These are phyloP conservation scores for Didymella lethalis DNA, from an alignment of 2,329 filamentous ascomycete genomes.

Conservation along the genomic window DNA sequence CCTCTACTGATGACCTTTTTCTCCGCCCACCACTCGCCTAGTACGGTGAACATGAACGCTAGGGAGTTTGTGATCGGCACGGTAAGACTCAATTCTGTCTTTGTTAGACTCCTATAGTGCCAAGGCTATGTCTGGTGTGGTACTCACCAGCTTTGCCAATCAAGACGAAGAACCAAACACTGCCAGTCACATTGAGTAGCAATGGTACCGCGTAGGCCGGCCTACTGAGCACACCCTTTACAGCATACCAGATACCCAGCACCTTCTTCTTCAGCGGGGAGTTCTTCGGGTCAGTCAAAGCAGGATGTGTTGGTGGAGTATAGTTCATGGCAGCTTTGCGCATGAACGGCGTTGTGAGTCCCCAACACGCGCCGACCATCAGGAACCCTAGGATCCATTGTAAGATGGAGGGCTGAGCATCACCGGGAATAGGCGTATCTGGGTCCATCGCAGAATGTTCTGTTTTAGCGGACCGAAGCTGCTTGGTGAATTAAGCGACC, in stretches of 20 bases:
- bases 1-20: constrained; percentile 86
- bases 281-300: constrained; percentile 48
- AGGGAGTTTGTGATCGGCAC: constrained; percentile 94
- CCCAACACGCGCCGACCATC: constrained; percentile 91
- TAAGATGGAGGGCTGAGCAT: constrained; percentile 60
- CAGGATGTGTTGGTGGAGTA: constrained; percentile 58
- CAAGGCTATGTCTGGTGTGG: not conserved
- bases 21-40: constrained; percentile 95
- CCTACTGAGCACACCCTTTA: constrained; percentile 78
- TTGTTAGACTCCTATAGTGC: constrained; percentile 15
- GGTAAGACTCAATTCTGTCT: constrained; percentile 83
- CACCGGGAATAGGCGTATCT: constrained; percentile 36
- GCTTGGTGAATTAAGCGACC: not conserved
- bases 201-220: constrained; percentile 86
- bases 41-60: constrained; percentile 93
- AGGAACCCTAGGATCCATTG: constrained; percentile 91
- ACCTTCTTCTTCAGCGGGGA: constrained; percentile 70
- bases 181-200: constrained; percentile 87
- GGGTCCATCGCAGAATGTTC: constrained; percentile 39
- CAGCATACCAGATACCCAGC: constrained; percentile 73
- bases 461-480: not conserved
- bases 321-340: constrained; percentile 82
- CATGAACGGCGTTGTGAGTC: constrained; percentile 89
- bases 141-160: constrained; percentile 87
- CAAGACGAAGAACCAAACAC: constrained; percentile 94